These are phyloP conservation scores for Fusarium verrucosum DNA, from an alignment of 2,329 filamentous ascomycete genomes.

Conservation along the genomic window DNA sequence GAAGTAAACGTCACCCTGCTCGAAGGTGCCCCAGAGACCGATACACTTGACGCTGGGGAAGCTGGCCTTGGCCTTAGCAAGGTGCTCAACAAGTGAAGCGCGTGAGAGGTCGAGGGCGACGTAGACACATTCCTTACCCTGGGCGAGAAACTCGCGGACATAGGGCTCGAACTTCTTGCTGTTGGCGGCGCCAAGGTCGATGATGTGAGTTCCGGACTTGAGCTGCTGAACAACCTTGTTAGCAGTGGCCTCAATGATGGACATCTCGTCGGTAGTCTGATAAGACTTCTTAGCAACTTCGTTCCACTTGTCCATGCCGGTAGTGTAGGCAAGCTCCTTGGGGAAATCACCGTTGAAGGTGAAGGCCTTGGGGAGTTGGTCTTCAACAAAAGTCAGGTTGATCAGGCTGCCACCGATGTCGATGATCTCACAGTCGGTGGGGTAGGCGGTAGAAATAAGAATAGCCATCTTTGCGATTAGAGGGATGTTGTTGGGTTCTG, in stretches of 20 bases:
- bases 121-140: conserved; percentile 36
- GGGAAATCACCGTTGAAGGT: conserved; percentile 34
- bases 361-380: conserved; percentile 34
- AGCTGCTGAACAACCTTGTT: conserved; percentile 25
- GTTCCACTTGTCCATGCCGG: conserved; percentile 34
- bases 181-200: conserved; percentile 39
- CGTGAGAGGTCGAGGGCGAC: conserved; percentile 31
- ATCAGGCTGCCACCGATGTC: conserved; percentile 37
- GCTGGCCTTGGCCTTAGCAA: conserved; percentile 22
- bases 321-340: conserved; percentile 42
- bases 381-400: conserved; percentile 9
- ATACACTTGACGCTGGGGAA: conserved; percentile 29
- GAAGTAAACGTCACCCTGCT: conserved; percentile 37
- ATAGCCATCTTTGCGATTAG: conserved; percentile 1
- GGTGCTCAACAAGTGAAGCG: conserved; percentile 22
- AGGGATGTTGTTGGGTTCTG: not conserved
- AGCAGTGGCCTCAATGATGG: conserved; percentile 35
- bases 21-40: conserved; percentile 38
- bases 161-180: conserved; percentile 39
- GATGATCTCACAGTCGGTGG: conserved; percentile 4
- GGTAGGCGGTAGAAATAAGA: not conserved
- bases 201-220: conserved; percentile 25
- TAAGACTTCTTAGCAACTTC: conserved; percentile 28
- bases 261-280: conserved; percentile 34
- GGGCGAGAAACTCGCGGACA: conserved; percentile 25